Evolutionary conservation across 163 green algal genomes (phyloP).

Genomic region (Chlamydomonas reinhardtii): DNA sequence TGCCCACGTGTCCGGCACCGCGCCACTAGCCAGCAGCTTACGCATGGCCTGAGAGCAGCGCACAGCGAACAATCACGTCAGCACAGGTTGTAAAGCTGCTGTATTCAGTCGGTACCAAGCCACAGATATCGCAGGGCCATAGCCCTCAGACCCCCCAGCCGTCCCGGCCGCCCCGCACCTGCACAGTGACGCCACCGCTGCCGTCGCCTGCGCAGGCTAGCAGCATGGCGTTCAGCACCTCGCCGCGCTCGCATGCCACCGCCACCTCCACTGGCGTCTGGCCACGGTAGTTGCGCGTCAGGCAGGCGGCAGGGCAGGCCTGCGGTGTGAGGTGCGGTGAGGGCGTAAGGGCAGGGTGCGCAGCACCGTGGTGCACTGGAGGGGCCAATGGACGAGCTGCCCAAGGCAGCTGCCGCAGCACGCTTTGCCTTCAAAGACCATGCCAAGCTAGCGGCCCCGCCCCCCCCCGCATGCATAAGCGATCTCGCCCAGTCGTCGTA

Average conservation of each 20-base stretch:
- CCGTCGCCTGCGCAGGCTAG: slow-evolving; percentile 75
- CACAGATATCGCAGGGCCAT: no score
- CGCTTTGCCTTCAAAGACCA: no score
- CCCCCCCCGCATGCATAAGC: no score
- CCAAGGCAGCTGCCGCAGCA: no score
- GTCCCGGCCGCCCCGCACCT: neutral
- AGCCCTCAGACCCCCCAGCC: no score
- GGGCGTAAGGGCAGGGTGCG: no score
- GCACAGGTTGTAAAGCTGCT: no score
- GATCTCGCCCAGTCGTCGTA: no score
- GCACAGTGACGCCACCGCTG: slow-evolving; percentile 26
- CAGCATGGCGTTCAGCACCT: slow-evolving; percentile 89
- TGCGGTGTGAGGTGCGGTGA: neutral
- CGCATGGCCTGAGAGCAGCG: slow-evolving; percentile 60
- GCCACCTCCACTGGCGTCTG: slow-evolving; percentile 76
- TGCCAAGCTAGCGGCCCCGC: no score
- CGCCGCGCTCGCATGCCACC: slow-evolving; percentile 63
- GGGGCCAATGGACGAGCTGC: no score
- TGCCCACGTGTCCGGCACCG: slow-evolving; percentile 86
- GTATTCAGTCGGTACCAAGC: no score
- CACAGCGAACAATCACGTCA: neutral
- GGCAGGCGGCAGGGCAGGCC: slow-evolving; percentile 58
- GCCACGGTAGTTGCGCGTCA: slow-evolving; percentile 66
- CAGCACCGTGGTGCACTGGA: no score
- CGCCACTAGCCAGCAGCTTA: slow-evolving; percentile 71